These are phyloP conservation scores for Schizosaccharomyces lindneri DNA, from an alignment of 805 yeast species.

Conservation along the genomic window DNA sequence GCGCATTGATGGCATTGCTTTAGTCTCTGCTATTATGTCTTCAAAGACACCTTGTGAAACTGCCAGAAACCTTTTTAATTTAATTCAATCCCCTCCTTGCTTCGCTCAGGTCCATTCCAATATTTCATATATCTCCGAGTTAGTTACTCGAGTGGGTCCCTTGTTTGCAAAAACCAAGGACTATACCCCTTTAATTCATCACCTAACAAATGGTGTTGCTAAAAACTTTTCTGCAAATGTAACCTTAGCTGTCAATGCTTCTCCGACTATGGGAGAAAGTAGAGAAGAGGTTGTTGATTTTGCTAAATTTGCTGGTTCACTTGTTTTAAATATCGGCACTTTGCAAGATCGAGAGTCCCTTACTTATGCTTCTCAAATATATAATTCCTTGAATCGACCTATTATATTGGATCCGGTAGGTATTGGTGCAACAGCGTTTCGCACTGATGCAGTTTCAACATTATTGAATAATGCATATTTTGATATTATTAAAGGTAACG, in stretches of 20 bases:
- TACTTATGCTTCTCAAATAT: slow-evolving; percentile 28
- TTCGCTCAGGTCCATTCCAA: slow-evolving; percentile 4
- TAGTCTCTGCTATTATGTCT: slow-evolving; percentile 71
- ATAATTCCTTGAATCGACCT: slow-evolving; percentile 32
- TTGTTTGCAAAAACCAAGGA: slow-evolving; percentile 11
- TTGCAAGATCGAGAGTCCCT: slow-evolving; percentile 21
- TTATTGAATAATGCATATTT: slow-evolving; percentile 32
- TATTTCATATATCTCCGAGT: not conserved
- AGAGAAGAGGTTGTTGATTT: slow-evolving; percentile 42
- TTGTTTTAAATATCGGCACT: slow-evolving; percentile 59
- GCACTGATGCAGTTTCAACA: slow-evolving; percentile 24
- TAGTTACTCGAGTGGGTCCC: slow-evolving; percentile 8
- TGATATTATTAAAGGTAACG: slow-evolving; percentile 56
- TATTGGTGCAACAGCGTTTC: slow-evolving; percentile 48
- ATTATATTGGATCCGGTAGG: slow-evolving; percentile 84
- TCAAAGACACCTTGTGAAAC: slow-evolving; percentile 26
- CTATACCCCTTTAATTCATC: slow-evolving; percentile 47
- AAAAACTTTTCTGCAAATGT: slow-evolving; percentile 73
- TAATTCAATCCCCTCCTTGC: slow-evolving; percentile 14
- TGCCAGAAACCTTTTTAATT: slow-evolving; percentile 17
- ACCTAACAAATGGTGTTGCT: slow-evolving; percentile 72
- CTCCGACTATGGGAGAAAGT: slow-evolving; percentile 73
- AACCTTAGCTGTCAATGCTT: slow-evolving; percentile 57
- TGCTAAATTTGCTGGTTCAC: slow-evolving; percentile 25
- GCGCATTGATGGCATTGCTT: slow-evolving; percentile 56